Evolutionary conservation across 768 basidiomycete genomes (phyloP).

Genomic region (Boletus sp.): DNA sequence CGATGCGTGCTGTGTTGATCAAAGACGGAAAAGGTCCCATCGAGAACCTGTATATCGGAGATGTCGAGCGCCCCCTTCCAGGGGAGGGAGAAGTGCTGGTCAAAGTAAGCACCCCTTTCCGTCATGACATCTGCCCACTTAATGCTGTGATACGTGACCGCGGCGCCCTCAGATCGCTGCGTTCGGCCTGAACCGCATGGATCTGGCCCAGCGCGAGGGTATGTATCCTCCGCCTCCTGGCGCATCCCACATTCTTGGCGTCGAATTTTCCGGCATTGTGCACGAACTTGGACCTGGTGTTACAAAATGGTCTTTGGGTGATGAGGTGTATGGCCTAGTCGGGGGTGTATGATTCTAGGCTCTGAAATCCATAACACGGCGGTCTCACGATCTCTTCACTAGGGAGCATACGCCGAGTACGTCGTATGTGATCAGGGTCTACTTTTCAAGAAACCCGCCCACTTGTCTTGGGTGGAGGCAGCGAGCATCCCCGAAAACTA

Average conservation of each 20-base stretch:
- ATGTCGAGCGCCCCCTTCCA: constrained; percentile 59
- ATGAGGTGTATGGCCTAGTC: constrained; percentile 77
- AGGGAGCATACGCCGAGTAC: constrained; percentile 93
- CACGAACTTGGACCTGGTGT: constrained; percentile 49
- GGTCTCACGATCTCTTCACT: constrained; percentile 1
- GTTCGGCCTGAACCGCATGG: constrained; percentile 91
- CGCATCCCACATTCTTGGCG: constrained; percentile 71
- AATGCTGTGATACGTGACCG: background rate
- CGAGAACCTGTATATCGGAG: constrained; percentile 77
- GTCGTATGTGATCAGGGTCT: constrained; percentile 64
- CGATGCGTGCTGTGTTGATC: constrained; percentile 78
- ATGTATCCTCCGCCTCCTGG: constrained; percentile 78
- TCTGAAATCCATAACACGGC: background rate
- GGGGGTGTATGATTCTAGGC: constrained; percentile 59
- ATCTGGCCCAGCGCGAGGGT: constrained; percentile 68
- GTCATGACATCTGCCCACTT: background rate
- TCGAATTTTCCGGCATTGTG: constrained; percentile 79
- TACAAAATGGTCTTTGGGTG: constrained; percentile 54
- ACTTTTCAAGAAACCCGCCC: constrained; percentile 67
- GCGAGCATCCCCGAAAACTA: constrained; percentile 87
- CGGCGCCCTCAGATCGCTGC: constrained; percentile 54
- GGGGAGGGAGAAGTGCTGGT: constrained; percentile 66
- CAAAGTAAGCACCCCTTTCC: constrained; percentile 47
- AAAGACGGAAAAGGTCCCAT: constrained; percentile 71
- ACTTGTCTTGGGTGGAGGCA: constrained; percentile 79